Evolutionary conservation across 2,329 filamentous ascomycete species (phyloP), one percentile per base, ranked within the genome.

Genomic region (Aspergillus brunneoviolaceus): DNA sequence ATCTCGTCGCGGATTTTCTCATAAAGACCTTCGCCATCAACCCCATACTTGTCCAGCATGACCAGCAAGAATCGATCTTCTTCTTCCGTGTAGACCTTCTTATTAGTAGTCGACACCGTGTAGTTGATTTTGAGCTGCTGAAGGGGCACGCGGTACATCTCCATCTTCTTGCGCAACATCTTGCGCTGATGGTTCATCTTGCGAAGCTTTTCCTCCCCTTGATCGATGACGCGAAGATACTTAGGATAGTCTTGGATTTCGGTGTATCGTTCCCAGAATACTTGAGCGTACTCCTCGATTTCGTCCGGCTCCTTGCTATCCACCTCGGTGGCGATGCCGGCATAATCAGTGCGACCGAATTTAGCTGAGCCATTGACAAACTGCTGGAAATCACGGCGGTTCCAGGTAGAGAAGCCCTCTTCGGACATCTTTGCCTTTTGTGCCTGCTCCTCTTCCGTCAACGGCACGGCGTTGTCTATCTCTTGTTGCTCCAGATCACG

Each of bases 61-160:
- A 99, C 94, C 35, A 99, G 84, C 55, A 99, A 79, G 79, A 99
- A 99, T 3, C 95, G 87, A 73, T 99, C 95, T 76, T 99, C 95
- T 73, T 99, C 95, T 74, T 99, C 96, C 0, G 93, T 98, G 75
- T 99, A 99, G 1, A 99, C 93, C 81, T 99, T 99, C 82, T 99
- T 99, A 85, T 99, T 99, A 10, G 96, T 99, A 2, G 95, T 99
- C 6, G 92, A 96, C 29, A 99, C 95, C 0, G 93, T 96, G 78
- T 99, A 99, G 79, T 96, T 98, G 81, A 99, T 92, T 82, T 96
- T 96, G 71, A 99, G 87, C 77, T 99, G 95, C 76, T 99, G 95
- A 16, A 99, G 84, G 25, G 95, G 96, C 53, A 98, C 94, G n/a
- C 95, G 90, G 74, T 96, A 98, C 82, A 95, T 91, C 69, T 89